Percentiles rank a stretch among this genome's conserved stretches.
phyloP scores from a whole-genome alignment of 2,329 filamentous ascomycete species.

The Penicillium sp. region DNA sequence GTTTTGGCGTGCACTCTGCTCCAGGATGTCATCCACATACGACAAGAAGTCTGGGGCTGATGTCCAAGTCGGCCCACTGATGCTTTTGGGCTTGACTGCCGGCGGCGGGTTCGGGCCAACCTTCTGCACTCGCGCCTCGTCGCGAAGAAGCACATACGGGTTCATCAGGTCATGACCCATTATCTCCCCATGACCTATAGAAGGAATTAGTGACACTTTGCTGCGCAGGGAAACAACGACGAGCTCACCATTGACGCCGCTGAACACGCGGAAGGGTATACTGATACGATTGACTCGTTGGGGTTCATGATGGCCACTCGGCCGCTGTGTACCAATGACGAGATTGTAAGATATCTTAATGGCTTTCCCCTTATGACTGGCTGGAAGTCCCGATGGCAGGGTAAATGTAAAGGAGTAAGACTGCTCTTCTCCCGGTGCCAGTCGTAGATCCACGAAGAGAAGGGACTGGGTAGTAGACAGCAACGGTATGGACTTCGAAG shows the following conservation, averaged over 20 bases:
- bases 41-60: too few species aligned
- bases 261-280: slow-evolving; percentile 82
- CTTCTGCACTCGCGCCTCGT: slow-evolving; percentile 62
- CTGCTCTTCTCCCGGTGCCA: slow-evolving; percentile 79
- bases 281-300: slow-evolving; percentile 80
- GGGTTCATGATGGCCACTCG: slow-evolving; percentile 66
- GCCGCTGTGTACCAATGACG: slow-evolving; percentile 81
- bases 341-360: slow-evolving; percentile 91
- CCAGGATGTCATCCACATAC: slow-evolving; percentile 70
- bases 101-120: too few species aligned
- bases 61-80: slow-evolving; percentile 56
- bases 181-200: slow-evolving; percentile 64
- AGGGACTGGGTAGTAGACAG: slow-evolving; percentile 94
- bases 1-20: slow-evolving; percentile 47
- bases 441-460: slow-evolving; percentile 81
- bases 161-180: slow-evolving; percentile 89
- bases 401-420: slow-evolving; percentile 80
- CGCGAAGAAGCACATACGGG: slow-evolving; percentile 79
- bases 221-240: neutral
- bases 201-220: slow-evolving; percentile 13
- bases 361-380: slow-evolving; percentile 79
- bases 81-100: too few species aligned
- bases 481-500: slow-evolving; percentile 76
- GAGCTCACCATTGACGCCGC: slow-evolving; percentile 67
- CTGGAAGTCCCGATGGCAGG: slow-evolving; percentile 76